Percentiles rank a stretch among this genome's conserved stretches.
Conservation (phyloP, 768 basidiomycete species). For the Strobilomyces dryophilus region DNA sequence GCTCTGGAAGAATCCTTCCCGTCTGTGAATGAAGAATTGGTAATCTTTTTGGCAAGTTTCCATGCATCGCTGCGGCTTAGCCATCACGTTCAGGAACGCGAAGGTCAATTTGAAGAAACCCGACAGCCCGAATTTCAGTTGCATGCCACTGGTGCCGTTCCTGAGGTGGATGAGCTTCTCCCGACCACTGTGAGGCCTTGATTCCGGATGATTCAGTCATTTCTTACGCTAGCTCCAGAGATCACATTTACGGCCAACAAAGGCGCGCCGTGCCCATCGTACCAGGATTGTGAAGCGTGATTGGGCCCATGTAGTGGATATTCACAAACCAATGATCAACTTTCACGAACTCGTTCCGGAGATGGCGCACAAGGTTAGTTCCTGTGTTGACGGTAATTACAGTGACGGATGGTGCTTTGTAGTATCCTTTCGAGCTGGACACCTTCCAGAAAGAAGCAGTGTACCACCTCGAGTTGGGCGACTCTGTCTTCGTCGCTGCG, state of each 20-base stretch:
- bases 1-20: slow-evolving; percentile 24
- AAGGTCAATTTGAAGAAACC: slow-evolving; percentile 16
- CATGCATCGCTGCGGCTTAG: slow-evolving; percentile 20
- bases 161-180: slow-evolving; percentile 78
- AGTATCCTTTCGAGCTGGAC: slow-evolving; percentile 99
- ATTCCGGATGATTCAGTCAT: neutral
- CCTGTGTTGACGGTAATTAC: neutral
- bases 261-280: slow-evolving; percentile 40
- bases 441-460: slow-evolving; percentile 99
- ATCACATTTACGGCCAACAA: slow-evolving; percentile 53
- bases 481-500: slow-evolving; percentile 99
- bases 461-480: slow-evolving; percentile 94
- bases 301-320: slow-evolving; percentile 97
- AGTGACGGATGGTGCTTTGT: slow-evolving; percentile 5
- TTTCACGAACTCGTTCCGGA: slow-evolving; percentile 92
- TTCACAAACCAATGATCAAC: slow-evolving; percentile 84
- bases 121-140: slow-evolving; percentile 21
- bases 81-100: slow-evolving; percentile 20
- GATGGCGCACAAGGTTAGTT: slow-evolving; percentile 84
- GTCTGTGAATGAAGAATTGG: slow-evolving; percentile 13
- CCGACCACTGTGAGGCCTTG: slow-evolving; percentile 45
- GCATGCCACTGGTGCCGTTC: slow-evolving; percentile 19
- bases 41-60: slow-evolving; percentile 1
- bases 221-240: slow-evolving; percentile 36
- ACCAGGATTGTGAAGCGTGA: slow-evolving; percentile 72